Evolutionary conservation across 78 protist species (phyloP).

Genomic region (Planoprotostelium fungivorum): DNA sequence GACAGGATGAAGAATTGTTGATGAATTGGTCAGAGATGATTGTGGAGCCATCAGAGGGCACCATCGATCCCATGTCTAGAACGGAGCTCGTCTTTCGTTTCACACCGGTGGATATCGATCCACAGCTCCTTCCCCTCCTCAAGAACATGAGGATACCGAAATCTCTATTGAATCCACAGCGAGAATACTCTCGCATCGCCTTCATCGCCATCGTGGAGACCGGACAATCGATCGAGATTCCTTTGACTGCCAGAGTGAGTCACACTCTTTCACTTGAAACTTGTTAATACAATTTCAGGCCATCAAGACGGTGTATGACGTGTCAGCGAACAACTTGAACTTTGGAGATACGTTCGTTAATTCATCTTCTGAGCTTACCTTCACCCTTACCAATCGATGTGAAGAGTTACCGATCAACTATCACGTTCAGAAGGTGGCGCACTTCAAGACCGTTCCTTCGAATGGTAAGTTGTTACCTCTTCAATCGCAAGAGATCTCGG

Average conservation of each 20-base stretch:
- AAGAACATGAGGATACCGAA: background rate
- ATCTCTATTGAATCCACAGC: background rate
- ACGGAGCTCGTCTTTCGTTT: background rate
- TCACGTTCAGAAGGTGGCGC: background rate
- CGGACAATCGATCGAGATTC: background rate
- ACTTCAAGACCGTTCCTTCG: background rate
- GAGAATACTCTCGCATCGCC: background rate
- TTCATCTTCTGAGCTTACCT: background rate
- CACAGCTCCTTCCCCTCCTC: background rate
- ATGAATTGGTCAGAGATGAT: background rate
- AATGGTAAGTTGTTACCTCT: background rate
- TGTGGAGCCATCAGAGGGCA: background rate
- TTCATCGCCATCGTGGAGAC: background rate
- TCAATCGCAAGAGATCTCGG: background rate
- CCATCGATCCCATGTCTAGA: background rate
- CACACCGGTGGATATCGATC: background rate
- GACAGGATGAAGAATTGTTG: background rate
- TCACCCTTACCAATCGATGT: background rate
- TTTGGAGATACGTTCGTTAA: background rate
- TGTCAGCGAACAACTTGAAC: background rate
- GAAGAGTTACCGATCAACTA: background rate
- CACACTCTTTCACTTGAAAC: background rate
- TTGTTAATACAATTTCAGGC: background rate
- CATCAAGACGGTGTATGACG: conserved; percentile 1
- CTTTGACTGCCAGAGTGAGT: background rate